These are phyloP conservation scores for Gillenia trifoliata DNA, from an alignment of 306 rosid species.

Conservation along the genomic window DNA sequence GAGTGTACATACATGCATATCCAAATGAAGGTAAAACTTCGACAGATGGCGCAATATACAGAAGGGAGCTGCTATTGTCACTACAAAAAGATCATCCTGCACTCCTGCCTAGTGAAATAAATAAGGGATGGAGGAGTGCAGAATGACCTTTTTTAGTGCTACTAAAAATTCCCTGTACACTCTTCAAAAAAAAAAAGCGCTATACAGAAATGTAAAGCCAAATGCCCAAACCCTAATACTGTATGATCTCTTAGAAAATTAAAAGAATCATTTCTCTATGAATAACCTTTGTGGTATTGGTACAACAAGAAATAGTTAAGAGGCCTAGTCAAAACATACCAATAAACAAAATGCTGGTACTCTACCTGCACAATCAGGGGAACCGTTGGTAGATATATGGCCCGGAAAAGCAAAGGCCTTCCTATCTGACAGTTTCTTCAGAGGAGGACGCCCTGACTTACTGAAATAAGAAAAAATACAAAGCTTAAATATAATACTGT, in stretches of 20 bases:
- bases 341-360: not conserved
- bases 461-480: constrained; percentile 42
- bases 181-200: no score
- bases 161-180: not conserved
- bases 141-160: not conserved
- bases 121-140: not conserved
- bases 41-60: not conserved
- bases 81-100: not conserved
- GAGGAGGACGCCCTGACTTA: constrained; percentile 70
- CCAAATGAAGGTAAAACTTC: not conserved
- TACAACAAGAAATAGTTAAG: not conserved
- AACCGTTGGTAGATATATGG: constrained; percentile 36
- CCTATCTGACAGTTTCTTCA: constrained; percentile 65
- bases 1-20: not conserved
- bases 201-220: not conserved
- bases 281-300: not conserved
- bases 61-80: not conserved
- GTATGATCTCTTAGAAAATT: not conserved
- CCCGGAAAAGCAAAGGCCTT: constrained; percentile 54
- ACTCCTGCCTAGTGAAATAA: not conserved
- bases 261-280: not conserved
- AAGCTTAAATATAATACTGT: not conserved
- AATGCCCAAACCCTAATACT: not conserved
- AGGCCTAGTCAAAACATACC: not conserved
- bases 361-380: constrained; percentile 63